Base-by-base conservation (phyloP, 1,284 basidiomycete species). In the Sporisorium graminicola region DNA sequence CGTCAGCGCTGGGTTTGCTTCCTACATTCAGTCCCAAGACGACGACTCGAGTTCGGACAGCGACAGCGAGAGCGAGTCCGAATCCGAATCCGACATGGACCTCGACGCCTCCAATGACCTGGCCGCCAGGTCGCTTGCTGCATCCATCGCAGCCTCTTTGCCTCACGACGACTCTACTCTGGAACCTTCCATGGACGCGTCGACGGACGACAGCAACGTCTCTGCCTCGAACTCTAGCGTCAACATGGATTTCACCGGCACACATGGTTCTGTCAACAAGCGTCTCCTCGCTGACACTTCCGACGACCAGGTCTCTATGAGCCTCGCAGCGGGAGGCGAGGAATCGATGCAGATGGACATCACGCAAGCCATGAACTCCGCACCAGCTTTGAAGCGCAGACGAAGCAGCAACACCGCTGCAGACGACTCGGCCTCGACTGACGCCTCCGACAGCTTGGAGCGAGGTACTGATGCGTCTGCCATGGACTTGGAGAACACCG, bases 211-310 rank as follows among this genome's bases (percentile, higher is more conserved):
- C 18, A 65, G 58, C 55, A 40, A 65, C 44, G 56, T 35, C 3
- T 64, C 56, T 20, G 73, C 53, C 20, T 64, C 59, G 9, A 61
- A 72, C 31, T 66, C 64, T 2, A 65, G 52, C 18, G 56, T 47
- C 61, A 72, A 62, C 53, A 77, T 77, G 74, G 70, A 77, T 29
- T 63, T 74, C n/a, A 77, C 74, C 12, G 70, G 62, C n/a, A 73
- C 64, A 2, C 66, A 73, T 44, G 74, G 70, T 31, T 69, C 64
- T 13, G 53, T 77, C 9, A 55, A 54, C n/a, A 77, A 77, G 56
- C 65, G 74, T 42, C 13, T 52, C 16, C n/a, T 70, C n/a, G 60
- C 56, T 14, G 61, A 74, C 18, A 47, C 46, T 22, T 62, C 61
- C 0, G 60, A 70, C 14, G 67, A 63, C n/a, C 55, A 65, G 40